These are phyloP conservation scores for Fimicolochytrium jonesii DNA, from an alignment of 192 early-diverging fungal genomes.

Conservation along the genomic window DNA sequence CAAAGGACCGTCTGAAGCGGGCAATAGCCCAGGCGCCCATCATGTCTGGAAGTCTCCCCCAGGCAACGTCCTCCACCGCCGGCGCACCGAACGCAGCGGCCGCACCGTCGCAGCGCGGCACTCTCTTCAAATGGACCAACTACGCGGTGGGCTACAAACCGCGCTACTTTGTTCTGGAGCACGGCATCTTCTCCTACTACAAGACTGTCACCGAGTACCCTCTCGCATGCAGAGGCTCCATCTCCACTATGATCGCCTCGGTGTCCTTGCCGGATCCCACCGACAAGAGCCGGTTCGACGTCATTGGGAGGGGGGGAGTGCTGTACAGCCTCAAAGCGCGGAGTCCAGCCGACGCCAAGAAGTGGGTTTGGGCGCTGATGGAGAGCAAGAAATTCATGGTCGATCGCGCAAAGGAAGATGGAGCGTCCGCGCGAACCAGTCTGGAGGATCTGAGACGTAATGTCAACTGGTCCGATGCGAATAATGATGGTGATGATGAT, in stretches of 20 bases:
- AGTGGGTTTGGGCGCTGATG: constrained; percentile 75
- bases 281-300: constrained; percentile 73
- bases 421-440: too few species aligned
- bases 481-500: neutral
- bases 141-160: constrained; percentile 75
- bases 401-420: constrained; percentile 12
- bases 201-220: constrained; percentile 73
- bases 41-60: constrained; percentile 22
- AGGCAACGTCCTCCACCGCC: constrained; percentile 38
- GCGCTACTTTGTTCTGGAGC: constrained; percentile 77
- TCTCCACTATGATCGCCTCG: constrained; percentile 68
- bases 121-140: constrained; percentile 83
- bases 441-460: neutral
- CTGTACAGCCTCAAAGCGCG: constrained; percentile 67
- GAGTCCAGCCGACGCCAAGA: constrained; percentile 67
- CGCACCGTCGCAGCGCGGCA: constrained; percentile 59
- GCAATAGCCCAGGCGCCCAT: constrained; percentile 36
- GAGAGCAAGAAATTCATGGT: constrained; percentile 71
- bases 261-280: constrained; percentile 53
- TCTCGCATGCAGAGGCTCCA: constrained; percentile 72
- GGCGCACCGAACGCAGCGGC: constrained; percentile 47
- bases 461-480: neutral
- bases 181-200: constrained; percentile 79
- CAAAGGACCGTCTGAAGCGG: constrained; percentile 27
- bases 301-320: constrained; percentile 71